A percentile compares a stretch with the other conserved stretches of the same genome.
Conservation (phyloP, 177 flowering plant species). For the Vitis hybrid region DNA sequence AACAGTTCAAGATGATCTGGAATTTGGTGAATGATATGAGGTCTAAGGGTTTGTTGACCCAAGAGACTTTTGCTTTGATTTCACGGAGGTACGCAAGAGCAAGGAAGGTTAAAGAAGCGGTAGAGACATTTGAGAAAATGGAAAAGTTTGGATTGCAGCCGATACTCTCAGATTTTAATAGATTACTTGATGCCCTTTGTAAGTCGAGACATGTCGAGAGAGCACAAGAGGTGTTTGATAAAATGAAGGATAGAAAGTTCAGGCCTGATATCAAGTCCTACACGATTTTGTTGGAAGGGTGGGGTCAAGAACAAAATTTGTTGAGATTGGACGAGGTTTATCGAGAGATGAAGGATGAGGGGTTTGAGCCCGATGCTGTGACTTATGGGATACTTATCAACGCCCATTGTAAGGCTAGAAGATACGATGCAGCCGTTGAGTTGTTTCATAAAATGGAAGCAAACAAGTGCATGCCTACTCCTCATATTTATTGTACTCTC, state of each 20-base stretch:
- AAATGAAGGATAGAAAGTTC: constrained; percentile 63
- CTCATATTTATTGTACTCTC: constrained; percentile 74
- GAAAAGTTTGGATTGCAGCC: constrained; percentile 55
- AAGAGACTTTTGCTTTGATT: constrained; percentile 66
- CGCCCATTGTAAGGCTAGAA: constrained; percentile 58
- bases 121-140: constrained; percentile 69
- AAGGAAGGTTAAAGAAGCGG: constrained; percentile 60
- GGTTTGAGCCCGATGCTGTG: constrained; percentile 78
- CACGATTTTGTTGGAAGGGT: constrained; percentile 75
- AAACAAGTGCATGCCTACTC: constrained; percentile 51
- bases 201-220: constrained; percentile 56
- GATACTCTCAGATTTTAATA: constrained; percentile 60
- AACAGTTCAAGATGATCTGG: constrained; percentile 75
- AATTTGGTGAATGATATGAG: constrained; percentile 60
- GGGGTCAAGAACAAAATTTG: constrained; percentile 61
- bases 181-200: constrained; percentile 57
- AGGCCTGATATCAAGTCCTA: constrained; percentile 63
- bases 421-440: constrained; percentile 53
- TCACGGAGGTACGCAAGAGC: constrained; percentile 69
- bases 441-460: constrained; percentile 55
- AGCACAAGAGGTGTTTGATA: constrained; percentile 78
- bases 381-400: constrained; percentile 72
- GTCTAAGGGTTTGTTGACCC: constrained; percentile 45
- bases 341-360: constrained; percentile 66
- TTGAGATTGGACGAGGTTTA: constrained; percentile 53